These are phyloP conservation scores for Tubosaeta sp. DNA, from an alignment of 768 basidiomycete species.

Conservation along the genomic window DNA sequence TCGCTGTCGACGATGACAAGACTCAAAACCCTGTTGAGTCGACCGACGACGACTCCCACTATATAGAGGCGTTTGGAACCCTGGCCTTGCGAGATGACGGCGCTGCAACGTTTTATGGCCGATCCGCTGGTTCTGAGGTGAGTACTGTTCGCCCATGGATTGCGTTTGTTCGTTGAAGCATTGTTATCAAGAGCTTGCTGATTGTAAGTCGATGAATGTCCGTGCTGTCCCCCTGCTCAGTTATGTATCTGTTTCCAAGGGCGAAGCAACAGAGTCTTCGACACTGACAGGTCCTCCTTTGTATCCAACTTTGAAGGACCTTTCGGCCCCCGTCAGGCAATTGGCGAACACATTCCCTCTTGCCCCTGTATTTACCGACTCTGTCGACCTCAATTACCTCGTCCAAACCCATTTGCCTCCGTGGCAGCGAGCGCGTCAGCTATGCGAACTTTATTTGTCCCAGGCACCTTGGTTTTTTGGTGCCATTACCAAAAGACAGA, in stretches of 20 bases:
- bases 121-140: constrained; percentile 72
- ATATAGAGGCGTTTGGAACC: constrained; percentile 67
- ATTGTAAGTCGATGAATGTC: constrained; percentile 39
- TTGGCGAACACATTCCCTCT: constrained; percentile 49
- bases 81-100: constrained; percentile 67
- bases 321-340: constrained; percentile 22
- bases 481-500: constrained; percentile 58
- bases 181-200: constrained; percentile 43
- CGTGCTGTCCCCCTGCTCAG: not conserved
- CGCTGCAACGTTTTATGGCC: constrained; percentile 65
- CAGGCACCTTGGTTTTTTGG: constrained; percentile 80
- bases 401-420: constrained; percentile 51
- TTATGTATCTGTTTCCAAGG: constrained; percentile 13
- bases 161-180: not conserved
- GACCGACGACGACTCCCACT: constrained; percentile 41
- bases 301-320: constrained; percentile 9
- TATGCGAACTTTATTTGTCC: constrained; percentile 69
- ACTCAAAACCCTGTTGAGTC: constrained; percentile 24
- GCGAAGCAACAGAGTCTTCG: constrained; percentile 15
- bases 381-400: constrained; percentile 44
- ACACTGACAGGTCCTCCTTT: not conserved
- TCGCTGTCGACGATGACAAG: constrained; percentile 45
- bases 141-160: constrained; percentile 30
- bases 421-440: constrained; percentile 52
- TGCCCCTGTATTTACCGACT: constrained; percentile 32